Conservation (phyloP, 257 asterid species). For the Penstemon eatonii region DNA sequence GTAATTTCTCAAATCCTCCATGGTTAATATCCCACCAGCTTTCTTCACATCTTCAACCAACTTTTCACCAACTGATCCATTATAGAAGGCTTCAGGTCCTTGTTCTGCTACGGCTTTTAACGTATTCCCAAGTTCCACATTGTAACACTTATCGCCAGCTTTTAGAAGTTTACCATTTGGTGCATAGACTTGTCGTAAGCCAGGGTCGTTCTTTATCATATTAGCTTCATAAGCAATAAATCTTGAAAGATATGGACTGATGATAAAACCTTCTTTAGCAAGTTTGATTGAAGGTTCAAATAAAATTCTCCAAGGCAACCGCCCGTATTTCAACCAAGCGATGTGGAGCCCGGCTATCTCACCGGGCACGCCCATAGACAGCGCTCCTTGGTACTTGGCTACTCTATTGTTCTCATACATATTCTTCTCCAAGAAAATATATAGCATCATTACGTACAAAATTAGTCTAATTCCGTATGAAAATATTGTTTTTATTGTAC, state of each 20-base stretch:
- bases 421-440: conserved; percentile 42
- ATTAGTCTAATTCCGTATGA: too few species aligned
- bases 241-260: conserved; percentile 57
- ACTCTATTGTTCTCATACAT: conserved; percentile 61
- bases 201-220: conserved; percentile 57
- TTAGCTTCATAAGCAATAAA: conserved; percentile 32
- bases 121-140: conserved; percentile 70
- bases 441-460: background rate
- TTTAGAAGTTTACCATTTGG: conserved; percentile 63
- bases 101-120: conserved; percentile 66
- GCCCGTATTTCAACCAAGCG: conserved; percentile 77
- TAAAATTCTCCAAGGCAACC: conserved; percentile 70
- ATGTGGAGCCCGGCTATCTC: conserved; percentile 86
- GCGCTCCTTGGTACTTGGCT: conserved; percentile 57
- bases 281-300: conserved; percentile 69
- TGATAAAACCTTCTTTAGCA: conserved; percentile 73
- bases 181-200: conserved; percentile 61
- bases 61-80: conserved; percentile 65
- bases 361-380: conserved; percentile 88
- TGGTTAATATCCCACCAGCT: conserved; percentile 80
- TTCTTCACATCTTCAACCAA: conserved; percentile 61
- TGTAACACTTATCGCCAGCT: conserved; percentile 78
- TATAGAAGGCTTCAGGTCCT: conserved; percentile 73
- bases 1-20: conserved; percentile 78
- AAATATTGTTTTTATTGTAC: too few species aligned